Evolutionary conservation across 2,329 filamentous ascomycete species (phyloP), one percentile per base, ranked within the genome.

Genomic region (Aspergillus carbonarius): DNA sequence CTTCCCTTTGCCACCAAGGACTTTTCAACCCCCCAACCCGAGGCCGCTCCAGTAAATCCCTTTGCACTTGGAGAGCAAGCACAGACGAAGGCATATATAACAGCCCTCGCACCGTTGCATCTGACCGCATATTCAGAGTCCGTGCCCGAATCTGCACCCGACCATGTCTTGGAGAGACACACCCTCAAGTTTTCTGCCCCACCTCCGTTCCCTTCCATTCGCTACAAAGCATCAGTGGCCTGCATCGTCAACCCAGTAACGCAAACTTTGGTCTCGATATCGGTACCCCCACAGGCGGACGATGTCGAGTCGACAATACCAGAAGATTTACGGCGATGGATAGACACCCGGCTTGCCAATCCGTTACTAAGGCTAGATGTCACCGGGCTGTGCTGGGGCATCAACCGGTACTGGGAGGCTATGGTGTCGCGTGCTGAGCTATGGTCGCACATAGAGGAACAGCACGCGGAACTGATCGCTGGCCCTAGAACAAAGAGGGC

Each of bases 71-170:
- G 82, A 46, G 65, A 70, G 34, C 64, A 64, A 20, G 61, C 67
- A 0, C 85, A 92, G 60, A 85, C 89, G 51, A 75, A 89, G 2
- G 85, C 88, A 0, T 92, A 88, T 63, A 79, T 93, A 0, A 84
- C 88, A 47, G 80, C 88, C 8, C 92, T 95, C 66, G 89, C 85
- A 0, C 85, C 88, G 0, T 81, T 95, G 13, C 79, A 78, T 0
- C 86, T 90, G 58, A 67, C 61, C 5, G 59, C 71, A 13, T 66
- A 70, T 32, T 74, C 70, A 25, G 68, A 58, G n/a, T 65, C 66
- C 40, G 51, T 66, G 9, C 60, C 68, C 8, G 58, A 65, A 8
- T 59, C 64, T 20, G 52, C 66, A 20, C 49, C 63, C 5, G 57
- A 60, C 13, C 48, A 50, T 9, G 54, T 75, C 9, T 58, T 67